Conservation (phyloP, 2,329 filamentous ascomycete species). For the Sphaerulina populicola region DNA sequence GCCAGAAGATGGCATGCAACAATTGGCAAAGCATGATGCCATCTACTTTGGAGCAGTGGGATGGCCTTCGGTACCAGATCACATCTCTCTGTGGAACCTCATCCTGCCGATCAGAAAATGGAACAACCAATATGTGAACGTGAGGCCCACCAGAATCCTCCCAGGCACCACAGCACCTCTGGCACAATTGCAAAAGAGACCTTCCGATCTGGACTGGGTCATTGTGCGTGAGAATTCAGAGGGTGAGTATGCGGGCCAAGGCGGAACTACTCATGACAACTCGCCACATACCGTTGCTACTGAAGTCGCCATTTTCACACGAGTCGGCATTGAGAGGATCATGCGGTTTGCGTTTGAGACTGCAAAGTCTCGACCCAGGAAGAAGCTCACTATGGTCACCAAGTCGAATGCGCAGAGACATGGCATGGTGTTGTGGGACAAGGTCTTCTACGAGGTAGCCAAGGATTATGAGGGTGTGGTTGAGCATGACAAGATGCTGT, state of each 20-base stretch:
- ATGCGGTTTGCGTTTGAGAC: slow-evolving; percentile 44
- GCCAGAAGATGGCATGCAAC: slow-evolving; percentile 44
- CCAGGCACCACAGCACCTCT: slow-evolving; percentile 38
- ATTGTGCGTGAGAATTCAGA: slow-evolving; percentile 44
- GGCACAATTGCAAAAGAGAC: slow-evolving; percentile 29
- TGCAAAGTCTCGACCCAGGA: slow-evolving; percentile 37
- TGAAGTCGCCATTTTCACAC: slow-evolving; percentile 42
- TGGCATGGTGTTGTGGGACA: slow-evolving; percentile 45
- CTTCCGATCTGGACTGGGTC: slow-evolving; percentile 40
- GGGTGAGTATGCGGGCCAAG: slow-evolving; percentile 44
- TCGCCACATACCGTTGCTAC: slow-evolving; percentile 38
- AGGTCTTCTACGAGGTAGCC: slow-evolving; percentile 40
- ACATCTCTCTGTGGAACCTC: slow-evolving; percentile 57
- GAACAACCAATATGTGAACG: slow-evolving; percentile 61
- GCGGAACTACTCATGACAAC: slow-evolving; percentile 37
- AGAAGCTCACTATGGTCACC: slow-evolving; percentile 45
- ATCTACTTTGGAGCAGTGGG: slow-evolving; percentile 55
- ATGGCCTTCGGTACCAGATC: slow-evolving; percentile 56
- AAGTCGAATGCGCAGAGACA: slow-evolving; percentile 44
- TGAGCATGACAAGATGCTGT: slow-evolving; percentile 42
- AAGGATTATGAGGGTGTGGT: slow-evolving; percentile 41
- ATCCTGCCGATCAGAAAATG: slow-evolving; percentile 59
- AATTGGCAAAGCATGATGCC: slow-evolving; percentile 46
- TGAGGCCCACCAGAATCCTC: slow-evolving; percentile 47
- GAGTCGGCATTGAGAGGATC: slow-evolving; percentile 41